Evolutionary conservation across 139 green algal genomes (phyloP).

Genomic region (Chlamydomonas schloesseri): DNA sequence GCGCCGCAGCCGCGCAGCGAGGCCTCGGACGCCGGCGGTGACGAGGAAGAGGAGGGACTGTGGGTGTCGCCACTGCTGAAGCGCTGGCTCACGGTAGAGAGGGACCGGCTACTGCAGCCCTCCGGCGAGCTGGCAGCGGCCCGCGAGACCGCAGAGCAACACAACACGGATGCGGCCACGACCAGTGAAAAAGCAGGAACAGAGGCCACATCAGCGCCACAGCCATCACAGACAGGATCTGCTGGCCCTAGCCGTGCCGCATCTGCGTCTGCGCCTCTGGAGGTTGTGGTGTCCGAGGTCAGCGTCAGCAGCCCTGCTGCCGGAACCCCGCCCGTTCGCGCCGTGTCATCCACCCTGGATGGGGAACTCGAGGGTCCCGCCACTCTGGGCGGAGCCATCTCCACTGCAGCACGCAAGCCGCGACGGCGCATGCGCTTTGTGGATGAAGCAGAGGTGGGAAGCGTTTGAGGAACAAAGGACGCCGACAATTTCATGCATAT

Average conservation of each 20-base stretch:
- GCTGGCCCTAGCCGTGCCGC: no score
- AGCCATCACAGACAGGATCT: no score
- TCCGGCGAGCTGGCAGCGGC: neutral
- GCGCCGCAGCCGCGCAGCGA: neutral
- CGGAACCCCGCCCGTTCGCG: no score
- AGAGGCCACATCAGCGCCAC: no score
- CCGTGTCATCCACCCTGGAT: no score
- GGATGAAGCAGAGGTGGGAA: neutral
- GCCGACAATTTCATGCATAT: neutral
- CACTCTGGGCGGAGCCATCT: neutral
- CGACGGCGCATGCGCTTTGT: constrained; percentile 36
- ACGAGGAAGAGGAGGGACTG: neutral
- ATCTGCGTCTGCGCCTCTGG: no score
- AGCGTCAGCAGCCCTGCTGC: no score
- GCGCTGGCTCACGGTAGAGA: neutral
- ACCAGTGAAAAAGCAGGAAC: no score
- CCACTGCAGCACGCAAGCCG: neutral
- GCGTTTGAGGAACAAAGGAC: neutral
- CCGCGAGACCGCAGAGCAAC: neutral
- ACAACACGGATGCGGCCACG: no score
- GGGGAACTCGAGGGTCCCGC: no score
- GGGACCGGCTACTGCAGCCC: neutral
- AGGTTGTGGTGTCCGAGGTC: no score
- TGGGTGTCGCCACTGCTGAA: constrained; percentile 29
- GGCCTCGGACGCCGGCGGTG: neutral